A percentile compares a stretch with the other conserved stretches of the same genome.
phyloP scores from a whole-genome alignment of 1,139 yeast genomes.

The Diutina scorzettiae region DNA sequence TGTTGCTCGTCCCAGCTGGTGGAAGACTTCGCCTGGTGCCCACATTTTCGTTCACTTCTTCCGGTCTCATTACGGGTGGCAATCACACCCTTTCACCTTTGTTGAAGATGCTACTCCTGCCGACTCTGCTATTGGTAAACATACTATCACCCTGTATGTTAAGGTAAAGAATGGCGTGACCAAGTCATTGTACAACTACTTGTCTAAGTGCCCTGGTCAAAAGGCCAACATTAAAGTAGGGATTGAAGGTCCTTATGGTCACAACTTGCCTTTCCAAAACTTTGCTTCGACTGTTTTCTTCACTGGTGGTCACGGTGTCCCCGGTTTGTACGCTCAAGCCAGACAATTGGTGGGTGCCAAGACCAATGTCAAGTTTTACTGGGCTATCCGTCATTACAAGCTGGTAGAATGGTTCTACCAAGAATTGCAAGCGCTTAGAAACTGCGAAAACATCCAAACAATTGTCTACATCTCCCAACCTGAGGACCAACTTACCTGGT shows the following conservation, averaged over 20 bases:
- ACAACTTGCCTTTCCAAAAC: constrained; percentile 22
- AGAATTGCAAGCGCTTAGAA: constrained; percentile 31
- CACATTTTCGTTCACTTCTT: constrained; percentile 49
- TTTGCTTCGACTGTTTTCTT: constrained; percentile 44
- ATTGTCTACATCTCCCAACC: constrained; percentile 37
- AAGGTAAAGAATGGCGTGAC: constrained; percentile 33
- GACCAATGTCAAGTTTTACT: constrained; percentile 24
- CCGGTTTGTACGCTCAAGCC: constrained; percentile 10
- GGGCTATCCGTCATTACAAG: constrained; percentile 39
- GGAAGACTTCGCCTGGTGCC: constrained; percentile 46
- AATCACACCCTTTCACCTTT: constrained; percentile 50
- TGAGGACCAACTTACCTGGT: constrained; percentile 5
- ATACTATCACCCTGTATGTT: constrained; percentile 26
- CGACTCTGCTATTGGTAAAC: constrained; percentile 19
- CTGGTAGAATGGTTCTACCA: constrained; percentile 38
- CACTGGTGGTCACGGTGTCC: constrained; percentile 19
- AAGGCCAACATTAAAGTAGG: constrained; percentile 24
- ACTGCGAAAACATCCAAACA: constrained; percentile 19
- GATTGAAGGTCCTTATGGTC: constrained; percentile 57
- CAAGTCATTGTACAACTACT: constrained; percentile 26
- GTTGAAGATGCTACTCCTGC: constrained; percentile 12
- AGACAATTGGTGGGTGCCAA: constrained; percentile 7
- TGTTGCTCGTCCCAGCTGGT: constrained; percentile 27
- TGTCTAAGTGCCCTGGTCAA: constrained; percentile 32
- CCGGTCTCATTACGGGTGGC: constrained; percentile 47